Conservation (phyloP, 2,329 filamentous ascomycete species). For the Clarireedia hainanense region DNA sequence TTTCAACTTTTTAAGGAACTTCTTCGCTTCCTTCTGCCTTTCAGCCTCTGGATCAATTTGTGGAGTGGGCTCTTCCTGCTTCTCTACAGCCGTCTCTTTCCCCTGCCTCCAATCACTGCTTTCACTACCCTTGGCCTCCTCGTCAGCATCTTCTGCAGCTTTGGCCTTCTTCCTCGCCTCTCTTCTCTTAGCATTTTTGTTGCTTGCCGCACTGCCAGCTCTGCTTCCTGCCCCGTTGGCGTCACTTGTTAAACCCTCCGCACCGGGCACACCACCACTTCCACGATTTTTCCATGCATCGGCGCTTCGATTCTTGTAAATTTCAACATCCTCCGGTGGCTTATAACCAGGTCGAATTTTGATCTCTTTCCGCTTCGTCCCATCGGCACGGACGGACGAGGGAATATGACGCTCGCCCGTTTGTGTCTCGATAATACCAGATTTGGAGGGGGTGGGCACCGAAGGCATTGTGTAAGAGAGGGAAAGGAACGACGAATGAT, state of each 20-base stretch:
- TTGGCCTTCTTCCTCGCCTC: constrained; percentile 58
- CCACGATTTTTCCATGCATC: constrained; percentile 75
- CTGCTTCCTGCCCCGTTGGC: constrained; percentile 27
- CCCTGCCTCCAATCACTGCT: constrained; percentile 31
- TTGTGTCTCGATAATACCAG: constrained; percentile 66
- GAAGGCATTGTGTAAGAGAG: constrained; percentile 29
- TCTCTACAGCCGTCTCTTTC: constrained; percentile 16
- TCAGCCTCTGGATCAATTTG: constrained; percentile 61
- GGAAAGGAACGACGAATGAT: neutral
- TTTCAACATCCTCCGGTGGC: constrained; percentile 88
- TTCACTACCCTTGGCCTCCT: constrained; percentile 26
- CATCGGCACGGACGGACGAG: constrained; percentile 77
- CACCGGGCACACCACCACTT: constrained; percentile 66
- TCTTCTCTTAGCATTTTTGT: constrained; percentile 79
- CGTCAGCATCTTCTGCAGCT: constrained; percentile 33
- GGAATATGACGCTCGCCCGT: constrained; percentile 86
- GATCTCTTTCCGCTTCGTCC: constrained; percentile 88
- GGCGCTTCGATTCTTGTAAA: constrained; percentile 90
- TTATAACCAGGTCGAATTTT: constrained; percentile 88
- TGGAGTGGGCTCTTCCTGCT: constrained; percentile 19
- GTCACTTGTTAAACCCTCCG: constrained; percentile 45
- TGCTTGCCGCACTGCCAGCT: constrained; percentile 45
- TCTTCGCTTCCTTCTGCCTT: constrained; percentile 86
- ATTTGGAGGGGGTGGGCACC: constrained; percentile 41
- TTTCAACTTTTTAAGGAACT: constrained; percentile 87